Evolutionary conservation across 2,329 filamentous ascomycete genomes (phyloP), one percentile per base, ranked within the genome.

Genomic region (Trichophyton mentagrophytes): DNA sequence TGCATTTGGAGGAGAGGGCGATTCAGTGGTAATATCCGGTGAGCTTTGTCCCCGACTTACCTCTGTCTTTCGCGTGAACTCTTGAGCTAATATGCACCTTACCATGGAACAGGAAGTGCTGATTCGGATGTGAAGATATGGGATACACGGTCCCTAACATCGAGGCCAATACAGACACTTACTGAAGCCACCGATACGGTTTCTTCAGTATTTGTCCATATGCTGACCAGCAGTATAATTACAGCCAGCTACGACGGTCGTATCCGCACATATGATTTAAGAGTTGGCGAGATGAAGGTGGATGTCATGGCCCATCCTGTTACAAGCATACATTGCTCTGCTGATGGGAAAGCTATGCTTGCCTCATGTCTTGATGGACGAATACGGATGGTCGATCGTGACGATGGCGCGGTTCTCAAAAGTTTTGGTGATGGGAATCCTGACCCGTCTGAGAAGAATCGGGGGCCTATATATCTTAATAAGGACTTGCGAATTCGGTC

Each of bases 221-320:
- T 69, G 67, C 66, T 70, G 9, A 71, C 68, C 0, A 73, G 72
- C 61, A 74, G 70, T 72, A 82, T 97, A 57, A 73, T 90, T 1
- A 81, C 82, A 1, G 90, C 87, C 0, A 91, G 89, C 71, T 89
- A 96, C 61, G 92, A 97, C 74, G 91, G 91, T 1, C 79, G 87
- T 61, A 83, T 95, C 0, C 79, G 92, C 60, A 80, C 80, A 62
- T 96, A 97, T 74, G 92, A 97, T 75, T 75, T 95, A 46, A 80
- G 90, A 60, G 87, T 83, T 79, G 91, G 91, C 0, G 79, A 78
- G 59, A 79, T 85, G 57, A 82, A 83, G 3, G 83, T 82, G 1
- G 90, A 95, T 74, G 83, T 89, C 1, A 76, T 93, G 25, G 74
- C 71, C 46, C 75, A 78, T 62, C 77, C 82, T 2, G 87, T 96